Evolutionary conservation across 768 basidiomycete species (phyloP), one percentile per base, ranked within the genome.

Genomic region (Lactarius deliciosus): DNA sequence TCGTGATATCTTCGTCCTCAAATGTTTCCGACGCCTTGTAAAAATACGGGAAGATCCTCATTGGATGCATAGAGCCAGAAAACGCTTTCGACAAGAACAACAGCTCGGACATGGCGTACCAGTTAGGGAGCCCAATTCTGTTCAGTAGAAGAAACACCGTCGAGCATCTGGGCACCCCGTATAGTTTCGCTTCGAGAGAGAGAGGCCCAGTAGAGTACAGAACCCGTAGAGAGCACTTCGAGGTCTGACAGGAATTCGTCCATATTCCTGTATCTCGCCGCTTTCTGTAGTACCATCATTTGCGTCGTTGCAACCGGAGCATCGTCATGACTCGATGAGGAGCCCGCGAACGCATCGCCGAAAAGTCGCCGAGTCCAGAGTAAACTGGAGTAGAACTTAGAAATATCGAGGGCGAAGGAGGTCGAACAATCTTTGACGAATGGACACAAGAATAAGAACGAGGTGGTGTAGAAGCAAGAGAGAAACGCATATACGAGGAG

Each of bases 41-140:
- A 76, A 89, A 93, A 78, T 88, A 95, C 0, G 93, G 93, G 25
- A 91, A 81, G 62, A 93, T 85, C 69, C 86, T 86, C 72, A 83
- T 88, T 0, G 92, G 92, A 43, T 84, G 83, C 83, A 90, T 85
- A 25, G 85, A 85, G 63, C 80, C 80, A 4, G 88, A 77, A 70
- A 92, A 91, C 5, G 86, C 85, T 71, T 90, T 90, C 22, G 88
- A 87, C 13, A 91, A 77, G 62, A 90, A 81, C 16, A 61, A 60
- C 18, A 57, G 61, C 58, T 69, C 68, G 3, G 68, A 40, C 65
- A 71, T 71, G 15, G 55, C 32, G 54, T 58, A 56, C 66, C 58
- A 60, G 11, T 47, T 62, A 20, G 55, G 55, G 40, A 22, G 58
- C 57, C 66, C 40, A 38, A 50, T 64, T 63, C n/a, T 32, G 66